Evolutionary conservation across 768 basidiomycete genomes (phyloP), one percentile per base, ranked within the genome.

Genomic region (Psilocybe sp.): DNA sequence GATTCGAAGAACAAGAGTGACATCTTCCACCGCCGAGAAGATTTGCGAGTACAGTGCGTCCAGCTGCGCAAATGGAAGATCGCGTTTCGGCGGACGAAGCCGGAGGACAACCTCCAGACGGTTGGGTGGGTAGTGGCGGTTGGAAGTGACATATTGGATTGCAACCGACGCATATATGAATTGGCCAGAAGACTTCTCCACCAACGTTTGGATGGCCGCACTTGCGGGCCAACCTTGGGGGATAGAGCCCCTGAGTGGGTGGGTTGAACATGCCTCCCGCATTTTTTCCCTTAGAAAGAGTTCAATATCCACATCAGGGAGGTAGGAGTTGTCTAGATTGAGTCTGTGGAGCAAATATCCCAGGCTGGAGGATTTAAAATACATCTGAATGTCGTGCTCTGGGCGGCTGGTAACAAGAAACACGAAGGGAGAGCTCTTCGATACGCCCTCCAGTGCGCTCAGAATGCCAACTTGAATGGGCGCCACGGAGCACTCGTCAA

Each of bases 1-100:
- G 1, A 41, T 5, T 8, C 28, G 13, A 13, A 41, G 40, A 1
- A 20, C 40, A 5, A 16, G 14, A 12, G 12, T 12, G 18, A 40
- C n/a, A 34, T 55, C 46, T 12, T 47, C 46, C 8, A 50, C 46
- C 5, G n/a, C 5, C 1, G 46, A 44, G 16, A 55, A 19, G 10
- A 55, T 43, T 16, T 51, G 45, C 4, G 10, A 9, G 23, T 55
- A 55, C 14, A 55, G 15, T 3, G 42, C 12, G 12, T 55, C 53
- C 11, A 55, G 42, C n/a, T 55, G 41, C 6, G 49, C 31, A 16
- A 55, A 55, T 6, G 53, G 53, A 1, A 37, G 9, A 8, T 45
- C 43, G 13, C 37, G 35, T 3, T 15, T 19, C 6, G 48, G 3
- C 5, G 45, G 45, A 15, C 37, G 45, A 15, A 51, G 19, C 4